Percentiles rank a stretch among this genome's conserved stretches.
These are phyloP conservation scores for Hypoxylon sp. DNA, from an alignment of 2,329 filamentous ascomycete species.

Conservation along the genomic window DNA sequence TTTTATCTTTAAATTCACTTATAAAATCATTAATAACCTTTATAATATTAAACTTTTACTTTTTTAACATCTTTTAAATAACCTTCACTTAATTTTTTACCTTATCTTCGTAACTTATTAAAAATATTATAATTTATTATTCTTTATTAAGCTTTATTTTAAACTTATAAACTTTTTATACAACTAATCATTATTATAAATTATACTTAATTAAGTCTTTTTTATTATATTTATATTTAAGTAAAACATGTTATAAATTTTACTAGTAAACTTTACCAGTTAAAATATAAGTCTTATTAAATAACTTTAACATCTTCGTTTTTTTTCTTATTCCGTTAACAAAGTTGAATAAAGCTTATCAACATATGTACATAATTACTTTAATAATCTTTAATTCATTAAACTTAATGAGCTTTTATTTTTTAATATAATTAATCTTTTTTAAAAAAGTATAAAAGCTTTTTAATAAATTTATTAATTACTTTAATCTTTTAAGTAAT, in stretches of 20 bases:
- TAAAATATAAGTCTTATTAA: too few species aligned
- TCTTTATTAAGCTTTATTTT: too few species aligned
- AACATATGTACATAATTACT: not conserved
- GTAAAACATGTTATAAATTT: not conserved
- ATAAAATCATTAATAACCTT: not conserved
- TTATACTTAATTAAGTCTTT: too few species aligned
- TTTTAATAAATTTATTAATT: too few species aligned
- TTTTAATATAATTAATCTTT: too few species aligned
- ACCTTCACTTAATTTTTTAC: too few species aligned
- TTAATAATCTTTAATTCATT: not conserved
- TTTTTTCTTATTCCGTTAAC: not conserved
- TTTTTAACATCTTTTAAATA: too few species aligned
- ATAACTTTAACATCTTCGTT: not conserved
- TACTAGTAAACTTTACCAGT: not conserved
- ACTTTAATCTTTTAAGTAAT: not conserved
- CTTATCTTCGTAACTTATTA: too few species aligned
- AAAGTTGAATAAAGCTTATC: not conserved
- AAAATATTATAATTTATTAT: conserved; percentile 1
- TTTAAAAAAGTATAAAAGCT: too few species aligned
- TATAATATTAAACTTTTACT: too few species aligned
- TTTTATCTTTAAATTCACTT: conserved; percentile 1
- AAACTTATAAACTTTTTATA: not conserved
- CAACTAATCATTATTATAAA: not conserved
- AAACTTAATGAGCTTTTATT: not conserved
- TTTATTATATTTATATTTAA: too few species aligned